Evolutionary conservation across 176 grass and related monocot genomes (phyloP).

Genomic region (Eleusine indica): DNA sequence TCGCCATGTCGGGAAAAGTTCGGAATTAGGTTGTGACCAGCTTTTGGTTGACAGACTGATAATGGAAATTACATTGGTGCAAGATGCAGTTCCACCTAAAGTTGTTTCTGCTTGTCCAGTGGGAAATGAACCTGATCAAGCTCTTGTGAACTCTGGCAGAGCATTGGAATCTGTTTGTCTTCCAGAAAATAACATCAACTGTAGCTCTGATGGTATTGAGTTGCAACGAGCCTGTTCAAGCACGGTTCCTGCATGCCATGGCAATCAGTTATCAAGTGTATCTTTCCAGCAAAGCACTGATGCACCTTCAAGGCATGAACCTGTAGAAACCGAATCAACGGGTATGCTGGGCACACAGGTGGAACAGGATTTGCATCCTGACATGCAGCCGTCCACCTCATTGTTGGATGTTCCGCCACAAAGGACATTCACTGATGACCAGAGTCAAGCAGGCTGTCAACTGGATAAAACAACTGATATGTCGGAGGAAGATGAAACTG

Average conservation of each 20-base stretch:
- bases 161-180: constrained; percentile 34
- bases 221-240: constrained; percentile 27
- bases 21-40: background rate
- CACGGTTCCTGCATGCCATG: constrained; percentile 33
- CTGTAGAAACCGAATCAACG: constrained; percentile 34
- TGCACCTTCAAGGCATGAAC: constrained; percentile 21
- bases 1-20: constrained; percentile 17
- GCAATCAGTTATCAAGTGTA: constrained; percentile 47
- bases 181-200: constrained; percentile 22
- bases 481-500: constrained; percentile 15
- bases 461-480: constrained; percentile 15
- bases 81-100: constrained; percentile 4
- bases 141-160: background rate
- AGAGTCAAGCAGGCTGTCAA: constrained; percentile 37
- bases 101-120: constrained; percentile 3
- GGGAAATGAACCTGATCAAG: constrained; percentile 32
- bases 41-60: constrained; percentile 7
- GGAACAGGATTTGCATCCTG: constrained; percentile 15
- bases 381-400: constrained; percentile 21
- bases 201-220: constrained; percentile 34
- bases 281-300: constrained; percentile 19
- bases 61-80: constrained; percentile 35
- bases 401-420: constrained; percentile 15
- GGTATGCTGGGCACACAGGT: constrained; percentile 22
- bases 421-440: constrained; percentile 4